Evolutionary conservation across 2,329 filamentous ascomycete genomes (phyloP).

Genomic region (Apiospora malaysiana): DNA sequence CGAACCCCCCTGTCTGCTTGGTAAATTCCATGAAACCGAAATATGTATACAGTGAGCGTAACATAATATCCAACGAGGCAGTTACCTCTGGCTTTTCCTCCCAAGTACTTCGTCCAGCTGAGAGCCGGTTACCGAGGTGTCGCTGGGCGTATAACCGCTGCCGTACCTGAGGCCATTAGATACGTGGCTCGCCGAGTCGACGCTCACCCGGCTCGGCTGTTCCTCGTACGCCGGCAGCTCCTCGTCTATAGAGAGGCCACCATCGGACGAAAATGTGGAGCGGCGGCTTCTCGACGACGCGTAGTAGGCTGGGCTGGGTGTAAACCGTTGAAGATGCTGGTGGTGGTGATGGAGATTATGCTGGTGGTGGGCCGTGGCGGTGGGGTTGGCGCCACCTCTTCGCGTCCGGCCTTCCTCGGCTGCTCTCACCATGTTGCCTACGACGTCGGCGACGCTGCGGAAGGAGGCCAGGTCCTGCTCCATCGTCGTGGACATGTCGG

Average conservation of each 20-base stretch:
- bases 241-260: constrained; percentile 22
- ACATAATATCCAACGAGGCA: not conserved
- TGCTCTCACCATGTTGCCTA: constrained; percentile 20
- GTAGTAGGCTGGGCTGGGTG: not conserved
- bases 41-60: not conserved
- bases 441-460: constrained; percentile 23
- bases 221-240: constrained; percentile 23
- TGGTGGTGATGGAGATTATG: not conserved
- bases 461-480: constrained; percentile 25
- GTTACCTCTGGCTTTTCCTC: not conserved
- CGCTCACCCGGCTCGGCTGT: not conserved
- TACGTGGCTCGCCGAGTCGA: constrained; percentile 8
- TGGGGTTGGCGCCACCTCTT: not conserved
- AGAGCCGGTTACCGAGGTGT: not conserved
- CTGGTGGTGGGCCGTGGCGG: not conserved
- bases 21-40: not conserved
- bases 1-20: not conserved
- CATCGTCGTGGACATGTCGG: constrained; percentile 25
- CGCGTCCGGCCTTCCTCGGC: constrained; percentile 9
- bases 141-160: not conserved
- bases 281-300: constrained; percentile 15
- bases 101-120: constrained; percentile 18
- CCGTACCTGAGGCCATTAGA: constrained; percentile 15
- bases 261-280: constrained; percentile 18
- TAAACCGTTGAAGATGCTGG: not conserved